phyloP scores from a whole-genome alignment of 768 basidiomycete genomes.

The Panaeolus papilionaceus region DNA sequence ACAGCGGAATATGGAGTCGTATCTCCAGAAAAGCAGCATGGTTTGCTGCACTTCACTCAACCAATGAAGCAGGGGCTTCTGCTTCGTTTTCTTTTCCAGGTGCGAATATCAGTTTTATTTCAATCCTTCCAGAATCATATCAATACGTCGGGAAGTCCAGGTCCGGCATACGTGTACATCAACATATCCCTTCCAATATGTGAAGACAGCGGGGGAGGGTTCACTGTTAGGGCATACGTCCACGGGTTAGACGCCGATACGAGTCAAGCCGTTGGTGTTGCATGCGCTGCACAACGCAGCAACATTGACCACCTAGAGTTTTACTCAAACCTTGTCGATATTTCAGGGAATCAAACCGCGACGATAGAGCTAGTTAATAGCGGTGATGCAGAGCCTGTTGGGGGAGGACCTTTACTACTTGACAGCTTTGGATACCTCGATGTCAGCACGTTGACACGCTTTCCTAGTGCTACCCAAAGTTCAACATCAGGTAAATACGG shows the following conservation, averaged over 20 bases:
- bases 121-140: neutral
- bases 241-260: neutral
- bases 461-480: neutral
- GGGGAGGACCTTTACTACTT: neutral
- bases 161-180: neutral
- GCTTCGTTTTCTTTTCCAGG: neutral
- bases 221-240: neutral
- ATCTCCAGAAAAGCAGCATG: neutral
- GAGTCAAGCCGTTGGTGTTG: neutral
- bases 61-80: neutral
- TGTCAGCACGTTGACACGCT: neutral
- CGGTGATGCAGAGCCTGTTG: neutral
- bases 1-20: neutral
- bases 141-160: neutral
- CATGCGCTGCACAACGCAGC: neutral
- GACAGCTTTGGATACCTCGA: neutral
- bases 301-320: neutral
- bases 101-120: neutral
- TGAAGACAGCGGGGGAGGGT: neutral
- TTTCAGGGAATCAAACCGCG: neutral
- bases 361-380: neutral
- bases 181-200: neutral
- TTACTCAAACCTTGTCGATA: neutral
- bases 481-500: neutral
- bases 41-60: conserved; percentile 2